Evolutionary conservation across 768 basidiomycete genomes (phyloP), one percentile per base, ranked within the genome.

Genomic region (Hemileccinum impolitum): DNA sequence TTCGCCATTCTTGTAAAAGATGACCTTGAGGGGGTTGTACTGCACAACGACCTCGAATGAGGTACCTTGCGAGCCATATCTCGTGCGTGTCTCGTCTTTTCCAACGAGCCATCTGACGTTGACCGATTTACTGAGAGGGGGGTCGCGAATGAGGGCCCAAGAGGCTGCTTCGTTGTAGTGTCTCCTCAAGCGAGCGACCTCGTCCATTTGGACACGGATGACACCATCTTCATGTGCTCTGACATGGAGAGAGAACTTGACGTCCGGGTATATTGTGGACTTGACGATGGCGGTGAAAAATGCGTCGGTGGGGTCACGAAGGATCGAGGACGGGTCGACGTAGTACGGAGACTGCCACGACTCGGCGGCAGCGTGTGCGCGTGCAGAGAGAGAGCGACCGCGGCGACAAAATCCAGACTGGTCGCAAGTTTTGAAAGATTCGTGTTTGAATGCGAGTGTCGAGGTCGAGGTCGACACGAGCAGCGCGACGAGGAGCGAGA

Each of bases 341-440:
- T 85, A 81, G 74, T 98, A 99, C 1, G 95, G 95, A 0, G 94
- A 96, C 34, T 69, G 74, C 89, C 94, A 97, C 4, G 74, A 67
- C 12, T 73, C 66, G 26, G 69, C 68, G 8, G 77, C 75, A 45
- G 79, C 80, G 35, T 72, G 72, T 5, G 90, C 87, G 40, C 91
- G 82, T 9, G 78, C 73, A 50, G 92, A 80, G 39, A 99, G 80
- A 0, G 87, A 88, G 40, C 95, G 84, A 44, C 94, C 92, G 39
- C 87, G 71, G n/a, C 90, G 81, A 74, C 96, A 98, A 70, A 99
- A 98, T 17, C 90, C 94, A 0, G 92, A 81, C 68, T 98, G 91
- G n/a, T 78, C 76, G 63, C 96, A 98, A 49, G 83, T 91, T 70
- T 96, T 97, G 78, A 94, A 99, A 69, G 97, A 92, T 51, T 86